Percentiles rank a stretch among this genome's conserved stretches.
These are phyloP conservation scores for Pichia sp. DNA, from an alignment of 1,139 yeast genomes.

Conservation along the genomic window DNA sequence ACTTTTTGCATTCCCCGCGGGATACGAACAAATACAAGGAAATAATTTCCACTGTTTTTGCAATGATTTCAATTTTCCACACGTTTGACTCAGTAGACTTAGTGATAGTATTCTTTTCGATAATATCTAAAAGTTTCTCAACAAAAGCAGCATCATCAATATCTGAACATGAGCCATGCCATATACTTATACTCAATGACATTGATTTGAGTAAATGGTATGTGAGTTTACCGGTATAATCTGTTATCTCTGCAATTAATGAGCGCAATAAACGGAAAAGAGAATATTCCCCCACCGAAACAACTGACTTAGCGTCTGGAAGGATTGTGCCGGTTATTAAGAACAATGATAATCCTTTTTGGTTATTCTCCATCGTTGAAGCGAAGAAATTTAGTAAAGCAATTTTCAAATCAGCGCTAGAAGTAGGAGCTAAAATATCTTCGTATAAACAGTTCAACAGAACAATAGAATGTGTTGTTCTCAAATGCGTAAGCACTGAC, in stretches of 20 bases:
- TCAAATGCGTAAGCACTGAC: slow-evolving; percentile 76
- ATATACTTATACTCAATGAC: slow-evolving; percentile 5
- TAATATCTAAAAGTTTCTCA: slow-evolving; percentile 39
- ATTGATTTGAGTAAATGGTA: slow-evolving; percentile 4
- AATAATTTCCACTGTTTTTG: slow-evolving; percentile 70
- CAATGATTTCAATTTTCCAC: slow-evolving; percentile 46
- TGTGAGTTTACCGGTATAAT: not conserved
- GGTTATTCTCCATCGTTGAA: slow-evolving; percentile 71
- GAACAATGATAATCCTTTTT: slow-evolving; percentile 79
- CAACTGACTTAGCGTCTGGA: slow-evolving; percentile 17
- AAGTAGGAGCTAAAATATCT: slow-evolving; percentile 59
- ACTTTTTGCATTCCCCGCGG: slow-evolving; percentile 46
- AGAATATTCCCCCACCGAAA: slow-evolving; percentile 41
- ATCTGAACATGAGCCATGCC: slow-evolving; percentile 6
- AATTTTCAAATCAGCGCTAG: slow-evolving; percentile 52
- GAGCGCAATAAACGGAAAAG: slow-evolving; percentile 4
- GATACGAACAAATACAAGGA: slow-evolving; percentile 57
- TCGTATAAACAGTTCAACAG: slow-evolving; percentile 55
- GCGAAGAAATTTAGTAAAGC: slow-evolving; percentile 68
- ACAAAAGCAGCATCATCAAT: slow-evolving; percentile 52
- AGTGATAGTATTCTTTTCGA: slow-evolving; percentile 4
- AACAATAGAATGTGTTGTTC: slow-evolving; percentile 55
- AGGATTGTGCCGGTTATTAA: slow-evolving; percentile 56
- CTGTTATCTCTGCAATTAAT: slow-evolving; percentile 39
- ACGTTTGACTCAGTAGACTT: not conserved